Evolutionary conservation across 1,139 yeast genomes (phyloP).

Genomic region (Ogataea hybrid): DNA sequence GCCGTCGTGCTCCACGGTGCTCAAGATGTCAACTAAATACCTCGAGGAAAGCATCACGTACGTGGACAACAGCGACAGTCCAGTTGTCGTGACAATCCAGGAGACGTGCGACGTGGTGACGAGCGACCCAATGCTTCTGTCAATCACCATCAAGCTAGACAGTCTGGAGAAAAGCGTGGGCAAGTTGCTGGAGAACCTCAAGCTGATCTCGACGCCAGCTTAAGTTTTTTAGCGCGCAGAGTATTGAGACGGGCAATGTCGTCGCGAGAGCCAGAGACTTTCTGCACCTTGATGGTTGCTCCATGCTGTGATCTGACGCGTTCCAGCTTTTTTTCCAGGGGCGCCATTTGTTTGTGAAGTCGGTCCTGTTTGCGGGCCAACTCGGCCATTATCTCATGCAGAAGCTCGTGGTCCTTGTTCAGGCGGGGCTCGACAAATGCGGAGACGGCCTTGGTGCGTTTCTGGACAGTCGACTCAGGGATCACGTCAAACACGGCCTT

Average conservation of each 20-base stretch:
- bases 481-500: constrained; percentile 28
- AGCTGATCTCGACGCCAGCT: constrained; percentile 11
- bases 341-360: constrained; percentile 16
- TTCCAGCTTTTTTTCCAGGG: constrained; percentile 19
- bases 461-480: constrained; percentile 25
- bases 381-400: constrained; percentile 18
- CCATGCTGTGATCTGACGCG: constrained; percentile 19
- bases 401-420: constrained; percentile 16
- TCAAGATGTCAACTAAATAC: too few relatives aligned
- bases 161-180: too few relatives aligned
- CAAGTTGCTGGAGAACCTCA: constrained; percentile 26
- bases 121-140: too few relatives aligned
- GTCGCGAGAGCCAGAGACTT: constrained; percentile 13
- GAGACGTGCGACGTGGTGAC: too few relatives aligned
- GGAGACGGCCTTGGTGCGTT: constrained; percentile 19
- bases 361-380: constrained; percentile 19
- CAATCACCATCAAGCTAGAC: too few relatives aligned
- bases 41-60: too few relatives aligned
- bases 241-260: constrained; percentile 17
- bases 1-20: too few relatives aligned
- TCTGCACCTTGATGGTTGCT: constrained; percentile 4
- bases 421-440: constrained; percentile 24
- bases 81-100: too few relatives aligned
- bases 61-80: too few relatives aligned
- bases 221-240: constrained; percentile 12